Evolutionary conservation across 768 basidiomycete genomes (phyloP), one percentile per base, ranked within the genome.

Genomic region (Hemileccinum impolitum): DNA sequence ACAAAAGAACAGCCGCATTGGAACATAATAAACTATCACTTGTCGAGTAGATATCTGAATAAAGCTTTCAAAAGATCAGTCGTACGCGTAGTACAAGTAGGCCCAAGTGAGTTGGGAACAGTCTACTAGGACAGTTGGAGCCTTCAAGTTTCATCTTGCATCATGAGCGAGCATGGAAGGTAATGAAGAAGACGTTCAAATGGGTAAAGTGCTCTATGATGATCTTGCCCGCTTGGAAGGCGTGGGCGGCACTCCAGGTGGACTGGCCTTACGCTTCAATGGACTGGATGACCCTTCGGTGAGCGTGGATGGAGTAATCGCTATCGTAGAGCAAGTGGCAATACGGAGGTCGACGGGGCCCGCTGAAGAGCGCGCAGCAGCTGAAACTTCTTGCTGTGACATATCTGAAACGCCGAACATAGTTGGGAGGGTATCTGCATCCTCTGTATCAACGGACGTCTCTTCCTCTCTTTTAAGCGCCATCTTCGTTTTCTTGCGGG

Each of bases 391-490:
- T 21, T 48, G 47, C 28, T 17, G 18, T 2, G 37, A 18, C 18
- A 12, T 9, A 15, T 32, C 32, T 17, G 25, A 30, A n/a, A 45
- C 32, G 1, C 40, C 31, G n/a, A 51, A 1, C 18, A 46, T 37
- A 35, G 0, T 51, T 7, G 65, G 65, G 13, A 69, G 57, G 6
- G 48, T 47, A 38, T 68, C 61, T 5, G 62, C 68, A 38, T 68
- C 69, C 38, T 62, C 70, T 3, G 52, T 47, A 42, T 68, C 64
- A 4, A 58, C 52, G 4, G 37, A 13, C 26, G n/a, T 44, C 48
- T 57, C n/a, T n/a, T n/a, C 54, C 38, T 41, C 41, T 9, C 47
- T 48, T 48, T 46, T 55, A 14, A 31, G 39, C 5, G 23, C 39
- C 32, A 45, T 52, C 47, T 48, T 60, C 26, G 37, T 18, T 35